Base-by-base conservation (phyloP, 306 rosid species). In the Vigna unguiculata region DNA sequence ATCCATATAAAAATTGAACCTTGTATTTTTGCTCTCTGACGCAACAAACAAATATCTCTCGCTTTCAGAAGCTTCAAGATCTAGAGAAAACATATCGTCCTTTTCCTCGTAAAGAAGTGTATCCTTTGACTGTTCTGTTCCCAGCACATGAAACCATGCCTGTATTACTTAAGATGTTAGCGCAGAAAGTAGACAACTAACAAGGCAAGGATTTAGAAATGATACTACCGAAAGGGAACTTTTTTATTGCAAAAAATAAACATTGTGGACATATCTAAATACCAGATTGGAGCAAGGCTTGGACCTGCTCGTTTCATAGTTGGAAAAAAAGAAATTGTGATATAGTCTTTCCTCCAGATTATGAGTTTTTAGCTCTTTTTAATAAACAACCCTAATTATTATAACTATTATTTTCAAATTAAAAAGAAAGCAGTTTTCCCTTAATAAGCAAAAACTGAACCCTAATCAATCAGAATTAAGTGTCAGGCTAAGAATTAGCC, bases 81-180 rank as follows among this genome's bases (percentile, higher is more conserved):
- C 91, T 20, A 94, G 80, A 68, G 92, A 87, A 87, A 92, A 94
- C 38, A 30, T 90, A 75, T 94, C 92, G 59, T 94, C 98, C 80
- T 83, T 83, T 80, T 94, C 92, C 45, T 72, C 92, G 40, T 92
- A 94, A 76, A 94, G 98, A 76, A 90, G 89, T 30, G 75, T 53
- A 84, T 94, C 97, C 24, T 76, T 86, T 76, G 96, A 89, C 79
- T 86, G 95, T 79, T 89, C 91, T 52, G 91, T 72, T 75, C 91
- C 95, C 88, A 94, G 70, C 78, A 80, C 85, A 87, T 92, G 97
- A 69, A 90, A 67, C 97, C 96, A 92, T 71, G 88, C 98, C 98
- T 94, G 75, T 75, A n/a, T 80, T 40, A 75, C 69, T 64, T 22
- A 71, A 51, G 46, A 21, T 4, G 43, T 78, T 36, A 82, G 51